Evolutionary conservation across 2,329 filamentous ascomycete genomes (phyloP).

Genomic region (Domatiomyces catenatus): DNA sequence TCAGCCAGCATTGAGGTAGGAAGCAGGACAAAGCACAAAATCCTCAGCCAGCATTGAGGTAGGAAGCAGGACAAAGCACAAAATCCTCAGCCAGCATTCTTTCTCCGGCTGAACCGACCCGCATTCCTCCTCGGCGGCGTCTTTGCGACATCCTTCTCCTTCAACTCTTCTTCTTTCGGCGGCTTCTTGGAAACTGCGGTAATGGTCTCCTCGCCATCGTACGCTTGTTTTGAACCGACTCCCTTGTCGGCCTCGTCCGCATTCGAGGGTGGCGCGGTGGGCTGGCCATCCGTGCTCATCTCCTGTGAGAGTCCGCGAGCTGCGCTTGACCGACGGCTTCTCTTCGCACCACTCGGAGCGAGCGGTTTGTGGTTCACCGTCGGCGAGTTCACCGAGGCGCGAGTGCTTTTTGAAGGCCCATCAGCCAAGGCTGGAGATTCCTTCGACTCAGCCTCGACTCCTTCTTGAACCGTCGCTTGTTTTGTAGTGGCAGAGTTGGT

Average conservation of each 20-base stretch:
- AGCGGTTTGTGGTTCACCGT: slow-evolving; percentile 8
- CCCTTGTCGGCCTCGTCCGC: background rate
- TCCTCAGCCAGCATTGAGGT: too few relatives aligned
- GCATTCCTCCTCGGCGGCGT: background rate
- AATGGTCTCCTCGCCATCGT: background rate
- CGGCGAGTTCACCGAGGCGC: slow-evolving; percentile 6
- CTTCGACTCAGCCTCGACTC: background rate
- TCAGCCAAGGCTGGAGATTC: background rate
- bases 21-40: too few relatives aligned
- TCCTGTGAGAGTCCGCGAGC: slow-evolving; percentile 3
- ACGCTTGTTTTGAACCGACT: background rate
- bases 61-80: too few relatives aligned
- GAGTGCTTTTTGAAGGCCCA: background rate
- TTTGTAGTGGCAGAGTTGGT: background rate
- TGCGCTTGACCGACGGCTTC: slow-evolving; percentile 9
- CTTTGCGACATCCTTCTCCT: background rate
- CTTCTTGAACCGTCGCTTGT: background rate
- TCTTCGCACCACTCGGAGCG: slow-evolving; percentile 6
- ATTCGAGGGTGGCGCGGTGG: background rate
- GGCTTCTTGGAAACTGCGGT: background rate
- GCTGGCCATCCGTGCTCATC: background rate
- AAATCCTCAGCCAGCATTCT: background rate
- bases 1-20: too few relatives aligned
- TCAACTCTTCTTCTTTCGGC: background rate
- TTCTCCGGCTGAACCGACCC: background rate